Evolutionary conservation across 768 basidiomycete species (phyloP).

Genomic region (Boletus rubescentipes): DNA sequence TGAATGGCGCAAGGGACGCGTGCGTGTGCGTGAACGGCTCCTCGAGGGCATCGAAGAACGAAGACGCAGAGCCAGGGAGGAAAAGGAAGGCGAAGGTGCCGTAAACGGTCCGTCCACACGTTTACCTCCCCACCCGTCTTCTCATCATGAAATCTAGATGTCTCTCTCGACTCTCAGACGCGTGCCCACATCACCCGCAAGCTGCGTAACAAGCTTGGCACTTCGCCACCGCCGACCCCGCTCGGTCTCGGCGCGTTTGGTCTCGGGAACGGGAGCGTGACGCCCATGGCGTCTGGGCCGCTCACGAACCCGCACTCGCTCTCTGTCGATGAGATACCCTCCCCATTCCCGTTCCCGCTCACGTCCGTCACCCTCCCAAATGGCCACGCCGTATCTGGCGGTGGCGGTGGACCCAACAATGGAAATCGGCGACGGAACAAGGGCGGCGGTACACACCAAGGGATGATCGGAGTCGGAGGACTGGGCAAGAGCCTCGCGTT

Average conservation of each 20-base stretch:
- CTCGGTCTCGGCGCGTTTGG: constrained; percentile 40
- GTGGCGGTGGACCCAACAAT: constrained; percentile 41
- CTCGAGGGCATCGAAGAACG: constrained; percentile 86
- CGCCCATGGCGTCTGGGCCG: constrained; percentile 67
- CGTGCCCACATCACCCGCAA: constrained; percentile 83
- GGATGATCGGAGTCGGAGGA: constrained; percentile 57
- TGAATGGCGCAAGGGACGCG: constrained; percentile 75
- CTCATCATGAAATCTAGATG: constrained; percentile 51
- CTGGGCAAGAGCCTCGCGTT: constrained; percentile 70
- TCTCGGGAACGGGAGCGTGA: constrained; percentile 39
- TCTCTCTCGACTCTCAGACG: constrained; percentile 71
- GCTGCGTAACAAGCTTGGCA: constrained; percentile 75
- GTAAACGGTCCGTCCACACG: constrained; percentile 51
- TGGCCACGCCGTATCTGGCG: constrained; percentile 33
- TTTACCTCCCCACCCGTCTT: neutral
- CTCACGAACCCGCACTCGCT: constrained; percentile 83
- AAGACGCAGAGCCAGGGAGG: constrained; percentile 73
- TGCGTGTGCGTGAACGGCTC: constrained; percentile 72
- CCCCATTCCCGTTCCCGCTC: constrained; percentile 77
- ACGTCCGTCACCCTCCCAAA: constrained; percentile 50
- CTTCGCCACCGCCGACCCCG: constrained; percentile 77
- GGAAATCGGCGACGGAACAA: constrained; percentile 46
- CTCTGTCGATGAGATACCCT: constrained; percentile 82
- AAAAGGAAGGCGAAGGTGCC: constrained; percentile 87
- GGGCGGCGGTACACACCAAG: constrained; percentile 52